Evolutionary conservation across 768 basidiomycete genomes (phyloP).

Genomic region (Mycena vulgaris): DNA sequence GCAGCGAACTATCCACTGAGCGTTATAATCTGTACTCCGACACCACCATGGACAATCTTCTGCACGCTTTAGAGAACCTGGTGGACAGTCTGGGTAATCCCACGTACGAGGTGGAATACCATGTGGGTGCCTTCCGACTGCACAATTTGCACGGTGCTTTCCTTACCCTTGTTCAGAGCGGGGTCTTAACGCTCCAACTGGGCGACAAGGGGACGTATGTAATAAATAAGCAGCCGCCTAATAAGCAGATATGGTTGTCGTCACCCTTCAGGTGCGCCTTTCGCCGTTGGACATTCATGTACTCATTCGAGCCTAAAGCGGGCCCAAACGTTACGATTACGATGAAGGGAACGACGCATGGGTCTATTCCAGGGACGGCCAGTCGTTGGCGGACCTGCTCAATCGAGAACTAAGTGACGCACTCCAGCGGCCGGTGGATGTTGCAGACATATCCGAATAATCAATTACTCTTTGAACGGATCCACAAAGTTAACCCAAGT

Average conservation of each 20-base stretch:
- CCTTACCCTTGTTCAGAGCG: slow-evolving; percentile 68
- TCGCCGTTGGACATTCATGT: slow-evolving; percentile 1
- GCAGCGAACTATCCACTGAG: slow-evolving; percentile 71
- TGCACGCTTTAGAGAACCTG: slow-evolving; percentile 81
- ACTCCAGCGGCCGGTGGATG: slow-evolving; percentile 50
- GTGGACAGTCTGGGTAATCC: slow-evolving; percentile 72
- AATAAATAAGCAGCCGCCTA: slow-evolving; percentile 97
- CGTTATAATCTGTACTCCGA: slow-evolving; percentile 84
- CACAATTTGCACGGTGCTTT: not conserved
- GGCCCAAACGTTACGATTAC: slow-evolving; percentile 94
- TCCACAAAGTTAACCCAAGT: not conserved
- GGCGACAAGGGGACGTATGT: slow-evolving; percentile 90
- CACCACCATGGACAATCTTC: slow-evolving; percentile 79
- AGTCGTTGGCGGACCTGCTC: slow-evolving; percentile 72
- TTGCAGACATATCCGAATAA: slow-evolving; percentile 23
- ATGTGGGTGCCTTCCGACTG: slow-evolving; percentile 62
- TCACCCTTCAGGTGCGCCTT: slow-evolving; percentile 82
- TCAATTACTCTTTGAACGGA: not conserved
- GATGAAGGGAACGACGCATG: slow-evolving; percentile 69
- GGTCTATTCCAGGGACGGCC: slow-evolving; percentile 83
- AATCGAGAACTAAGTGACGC: slow-evolving; percentile 75
- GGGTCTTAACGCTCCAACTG: slow-evolving; percentile 89
- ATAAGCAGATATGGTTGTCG: slow-evolving; percentile 97
- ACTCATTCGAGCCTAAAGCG: slow-evolving; percentile 61
- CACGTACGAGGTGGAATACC: slow-evolving; percentile 89